A percentile compares a stretch with the other conserved stretches of the same genome.
These are phyloP conservation scores for Calendula officinalis DNA, from an alignment of 129 eudicot species.

Conservation along the genomic window DNA sequence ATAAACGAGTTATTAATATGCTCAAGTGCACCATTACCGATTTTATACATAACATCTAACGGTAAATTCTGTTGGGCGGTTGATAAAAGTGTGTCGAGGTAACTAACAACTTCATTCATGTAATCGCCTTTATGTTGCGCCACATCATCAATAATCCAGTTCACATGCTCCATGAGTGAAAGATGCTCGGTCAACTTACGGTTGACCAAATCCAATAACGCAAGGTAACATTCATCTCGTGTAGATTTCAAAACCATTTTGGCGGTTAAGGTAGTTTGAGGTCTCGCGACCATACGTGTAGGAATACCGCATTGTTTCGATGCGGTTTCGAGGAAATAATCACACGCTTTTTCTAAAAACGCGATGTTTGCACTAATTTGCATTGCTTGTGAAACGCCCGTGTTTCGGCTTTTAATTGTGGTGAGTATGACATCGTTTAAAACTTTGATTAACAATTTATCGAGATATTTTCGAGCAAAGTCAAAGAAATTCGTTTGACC, in stretches of 20 bases:
- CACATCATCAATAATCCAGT: conserved; percentile 77
- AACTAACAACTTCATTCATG: conserved; percentile 62
- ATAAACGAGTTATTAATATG: conserved; percentile 70
- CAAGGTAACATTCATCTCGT: conserved; percentile 70
- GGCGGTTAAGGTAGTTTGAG: conserved; percentile 61
- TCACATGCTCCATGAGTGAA: conserved; percentile 60
- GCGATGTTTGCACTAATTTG: conserved; percentile 80
- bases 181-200: conserved; percentile 63
- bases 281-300: conserved; percentile 53
- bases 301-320: conserved; percentile 85
- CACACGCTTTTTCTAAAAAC: conserved; percentile 78
- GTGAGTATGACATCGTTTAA: conserved; percentile 59
- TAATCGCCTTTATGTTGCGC: conserved; percentile 57
- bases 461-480: conserved; percentile 66
- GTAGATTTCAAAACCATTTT: conserved; percentile 67
- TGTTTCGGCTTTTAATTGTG: conserved; percentile 45
- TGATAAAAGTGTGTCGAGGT: conserved; percentile 73
- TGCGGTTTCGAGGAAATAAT: conserved; percentile 77
- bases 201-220: conserved; percentile 62
- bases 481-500: conserved; percentile 71
- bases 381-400: conserved; percentile 82
- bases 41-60: conserved; percentile 73
- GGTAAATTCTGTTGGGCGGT: conserved; percentile 90
- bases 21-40: conserved; percentile 87
- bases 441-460: conserved; percentile 71